Evolutionary conservation across 441 rosid genomes (phyloP).

Genomic region (Bocquillonia castaneifolia): DNA sequence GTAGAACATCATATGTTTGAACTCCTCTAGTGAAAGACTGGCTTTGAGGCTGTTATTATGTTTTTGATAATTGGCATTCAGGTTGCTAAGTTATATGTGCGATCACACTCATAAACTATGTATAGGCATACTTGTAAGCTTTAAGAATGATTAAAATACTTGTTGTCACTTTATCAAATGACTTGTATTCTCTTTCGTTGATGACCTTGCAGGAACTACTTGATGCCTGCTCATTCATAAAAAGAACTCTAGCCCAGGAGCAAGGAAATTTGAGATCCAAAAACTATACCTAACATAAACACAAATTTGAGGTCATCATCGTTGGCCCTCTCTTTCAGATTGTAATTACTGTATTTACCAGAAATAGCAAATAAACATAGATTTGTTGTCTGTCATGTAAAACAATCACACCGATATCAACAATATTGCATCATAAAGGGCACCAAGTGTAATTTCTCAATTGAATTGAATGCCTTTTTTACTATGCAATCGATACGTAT

Average conservation of each 20-base stretch:
- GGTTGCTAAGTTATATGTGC: background rate
- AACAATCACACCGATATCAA: too few species aligned
- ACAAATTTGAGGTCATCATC: background rate
- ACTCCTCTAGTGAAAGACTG: background rate
- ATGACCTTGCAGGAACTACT: constrained; percentile 23
- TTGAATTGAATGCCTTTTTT: too few species aligned
- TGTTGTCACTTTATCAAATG: background rate
- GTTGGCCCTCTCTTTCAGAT: too few species aligned
- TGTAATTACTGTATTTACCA: too few species aligned
- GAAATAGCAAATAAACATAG: too few species aligned
- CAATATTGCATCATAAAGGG: too few species aligned
- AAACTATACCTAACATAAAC: background rate
- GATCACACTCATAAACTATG: background rate
- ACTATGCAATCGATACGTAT: too few species aligned
- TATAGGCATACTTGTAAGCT: background rate
- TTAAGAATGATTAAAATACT: background rate
- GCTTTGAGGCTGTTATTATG: background rate
- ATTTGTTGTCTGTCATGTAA: too few species aligned
- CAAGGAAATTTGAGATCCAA: constrained; percentile 1
- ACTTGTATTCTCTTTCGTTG: background rate
- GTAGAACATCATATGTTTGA: background rate
- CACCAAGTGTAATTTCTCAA: too few species aligned
- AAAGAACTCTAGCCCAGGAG: constrained; percentile 1
- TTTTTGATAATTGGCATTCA: background rate
- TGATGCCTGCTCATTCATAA: background rate